A percentile compares a stretch with the other conserved stretches of the same genome.
These are phyloP conservation scores for Capsella rubella DNA, from an alignment of 441 rosid genomes.

Conservation along the genomic window DNA sequence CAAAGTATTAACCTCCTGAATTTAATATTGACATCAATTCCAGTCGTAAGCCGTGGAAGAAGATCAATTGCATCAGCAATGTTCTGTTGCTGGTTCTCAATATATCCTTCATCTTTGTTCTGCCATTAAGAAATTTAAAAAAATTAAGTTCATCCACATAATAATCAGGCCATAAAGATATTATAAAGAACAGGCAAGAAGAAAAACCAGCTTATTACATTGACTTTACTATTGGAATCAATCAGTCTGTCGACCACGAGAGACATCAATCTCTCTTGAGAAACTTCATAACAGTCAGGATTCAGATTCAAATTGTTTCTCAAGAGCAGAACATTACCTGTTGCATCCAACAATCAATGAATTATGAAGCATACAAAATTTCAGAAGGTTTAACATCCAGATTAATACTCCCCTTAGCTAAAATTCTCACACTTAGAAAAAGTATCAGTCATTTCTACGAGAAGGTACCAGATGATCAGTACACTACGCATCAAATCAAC, in stretches of 20 bases:
- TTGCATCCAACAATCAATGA: slow-evolving; percentile 31
- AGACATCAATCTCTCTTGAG: slow-evolving; percentile 90
- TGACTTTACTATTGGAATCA: slow-evolving; percentile 93
- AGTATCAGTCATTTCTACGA: background rate
- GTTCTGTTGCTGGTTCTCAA: slow-evolving; percentile 95
- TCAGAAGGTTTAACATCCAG: too few relatives aligned
- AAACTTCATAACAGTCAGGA: slow-evolving; percentile 79
- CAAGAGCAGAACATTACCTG: slow-evolving; percentile 91
- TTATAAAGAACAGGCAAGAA: slow-evolving; percentile 22
- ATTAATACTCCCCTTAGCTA: background rate
- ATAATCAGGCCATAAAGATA: slow-evolving; percentile 16
- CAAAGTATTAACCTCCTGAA: slow-evolving; percentile 74
- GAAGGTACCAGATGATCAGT: slow-evolving; percentile 11
- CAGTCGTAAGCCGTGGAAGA: slow-evolving; percentile 93
- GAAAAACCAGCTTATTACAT: slow-evolving; percentile 56
- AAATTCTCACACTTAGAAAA: background rate
- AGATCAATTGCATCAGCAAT: slow-evolving; percentile 96
- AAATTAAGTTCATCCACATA: slow-evolving; percentile 7
- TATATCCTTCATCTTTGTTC: slow-evolving; percentile 88
- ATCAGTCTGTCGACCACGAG: slow-evolving; percentile 87
- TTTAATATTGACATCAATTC: slow-evolving; percentile 96
- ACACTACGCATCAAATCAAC: slow-evolving; percentile 15
- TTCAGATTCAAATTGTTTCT: slow-evolving; percentile 85
- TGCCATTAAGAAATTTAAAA: slow-evolving; percentile 44
- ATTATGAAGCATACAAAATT: background rate